These are phyloP conservation scores for Bretschneidera sinensis DNA, from an alignment of 345 rosid species.

Conservation along the genomic window DNA sequence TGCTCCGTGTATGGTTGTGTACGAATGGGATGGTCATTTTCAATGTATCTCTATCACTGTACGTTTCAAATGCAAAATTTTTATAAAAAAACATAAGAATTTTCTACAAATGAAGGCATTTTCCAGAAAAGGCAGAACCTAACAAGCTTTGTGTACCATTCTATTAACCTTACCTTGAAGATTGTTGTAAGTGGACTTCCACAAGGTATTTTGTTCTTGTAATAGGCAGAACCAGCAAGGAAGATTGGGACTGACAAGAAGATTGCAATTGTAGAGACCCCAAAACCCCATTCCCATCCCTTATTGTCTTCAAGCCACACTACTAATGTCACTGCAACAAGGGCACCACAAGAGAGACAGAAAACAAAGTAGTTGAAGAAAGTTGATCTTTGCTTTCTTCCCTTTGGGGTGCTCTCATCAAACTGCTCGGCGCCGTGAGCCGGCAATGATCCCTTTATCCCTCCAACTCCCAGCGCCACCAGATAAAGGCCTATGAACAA, in stretches of 20 bases:
- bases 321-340: slow-evolving; percentile 87
- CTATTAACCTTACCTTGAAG: slow-evolving; percentile 55
- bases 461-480: slow-evolving; percentile 93
- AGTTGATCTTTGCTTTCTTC: slow-evolving; percentile 82
- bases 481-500: slow-evolving; percentile 67
- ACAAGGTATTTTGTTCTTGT: slow-evolving; percentile 69
- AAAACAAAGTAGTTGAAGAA: slow-evolving; percentile 91
- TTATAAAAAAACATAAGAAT: too few species aligned
- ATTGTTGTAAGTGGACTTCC: slow-evolving; percentile 91
- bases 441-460: slow-evolving; percentile 81
- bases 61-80: too few species aligned
- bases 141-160: too few species aligned
- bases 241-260: slow-evolving; percentile 62
- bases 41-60: too few species aligned
- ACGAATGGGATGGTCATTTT: too few species aligned
- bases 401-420: slow-evolving; percentile 50
- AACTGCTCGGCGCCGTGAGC: slow-evolving; percentile 91
- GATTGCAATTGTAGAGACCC: slow-evolving; percentile 67
- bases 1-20: too few species aligned
- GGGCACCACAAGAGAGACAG: slow-evolving; percentile 73
- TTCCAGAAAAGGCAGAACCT: too few species aligned
- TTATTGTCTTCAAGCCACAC: slow-evolving; percentile 93
- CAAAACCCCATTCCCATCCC: slow-evolving; percentile 97
- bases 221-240: slow-evolving; percentile 56
- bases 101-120: too few species aligned